Percentiles rank a stretch among this genome's conserved stretches.
Evolutionary conservation across 2,329 filamentous ascomycete species (phyloP).

Genomic region (Aureobasidium melanogenum): DNA sequence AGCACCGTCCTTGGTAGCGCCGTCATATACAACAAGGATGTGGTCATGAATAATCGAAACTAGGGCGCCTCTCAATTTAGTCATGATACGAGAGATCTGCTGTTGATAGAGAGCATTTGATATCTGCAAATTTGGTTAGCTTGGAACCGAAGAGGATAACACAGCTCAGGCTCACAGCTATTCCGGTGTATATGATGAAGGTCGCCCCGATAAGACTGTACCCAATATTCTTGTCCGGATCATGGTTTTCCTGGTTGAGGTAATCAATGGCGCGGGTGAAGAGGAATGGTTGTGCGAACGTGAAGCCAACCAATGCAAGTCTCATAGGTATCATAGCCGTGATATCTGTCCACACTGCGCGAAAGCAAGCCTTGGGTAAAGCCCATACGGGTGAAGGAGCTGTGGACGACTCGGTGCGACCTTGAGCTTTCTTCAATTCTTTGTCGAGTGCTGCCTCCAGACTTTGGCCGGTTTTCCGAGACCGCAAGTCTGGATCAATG

Average conservation of each 20-base stretch:
- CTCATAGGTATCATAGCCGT: not conserved
- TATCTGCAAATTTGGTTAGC: not conserved
- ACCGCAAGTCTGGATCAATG: not conserved
- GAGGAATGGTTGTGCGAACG: not conserved
- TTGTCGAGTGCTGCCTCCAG: not conserved
- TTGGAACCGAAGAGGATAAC: too few relatives aligned
- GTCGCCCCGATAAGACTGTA: not conserved
- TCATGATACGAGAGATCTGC: not conserved
- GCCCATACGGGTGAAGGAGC: not conserved
- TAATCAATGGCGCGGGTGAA: not conserved
- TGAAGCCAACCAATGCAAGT: not conserved
- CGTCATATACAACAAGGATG: not conserved
- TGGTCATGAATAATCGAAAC: not conserved
- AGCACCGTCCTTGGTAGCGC: not conserved
- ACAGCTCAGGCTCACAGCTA: not conserved
- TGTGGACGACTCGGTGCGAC: not conserved
- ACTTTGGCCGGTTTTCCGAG: not conserved
- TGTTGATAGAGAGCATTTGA: not conserved
- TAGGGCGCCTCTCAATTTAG: not conserved
- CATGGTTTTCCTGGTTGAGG: not conserved
- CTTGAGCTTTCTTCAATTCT: not conserved
- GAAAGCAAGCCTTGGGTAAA: not conserved
- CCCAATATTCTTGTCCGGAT: not conserved
- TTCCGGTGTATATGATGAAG: not conserved
- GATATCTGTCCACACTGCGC: not conserved